Base-by-base conservation (phyloP, 306 rosid genomes). In the Medicago ruthenica region DNA sequence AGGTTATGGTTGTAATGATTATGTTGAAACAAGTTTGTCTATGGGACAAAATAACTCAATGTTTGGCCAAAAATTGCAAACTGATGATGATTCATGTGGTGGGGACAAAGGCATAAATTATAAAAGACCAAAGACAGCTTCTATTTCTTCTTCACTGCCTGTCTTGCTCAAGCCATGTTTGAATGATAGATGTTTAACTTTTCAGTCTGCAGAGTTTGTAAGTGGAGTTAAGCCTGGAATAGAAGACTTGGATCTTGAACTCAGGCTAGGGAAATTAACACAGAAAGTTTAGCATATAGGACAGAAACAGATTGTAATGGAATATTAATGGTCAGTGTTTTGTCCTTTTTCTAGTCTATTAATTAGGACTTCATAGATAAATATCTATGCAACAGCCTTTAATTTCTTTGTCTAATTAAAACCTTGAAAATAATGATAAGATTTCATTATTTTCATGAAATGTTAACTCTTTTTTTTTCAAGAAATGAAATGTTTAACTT, bases 231-330 rank as follows among this genome's bases (percentile, higher is more conserved):
- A 54, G 69, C 80, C 80, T 48, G 80, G 75, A 74, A 76, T 71
- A 80, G 94, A 87, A 76, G 93, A 87, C 76, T 82, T 92, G 83
- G 98, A 92, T 86, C 98, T 92, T 81, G 98, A 92, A 87, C 98
- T 92, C 83, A 85, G 94, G 88, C 89, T 92, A 34, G 98, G 98
- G 59, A 83, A 82, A 58, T 22, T 58, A 47, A 80, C 85, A 45
- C 85, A 85, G 74, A 78, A 86, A 81, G 79, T 85, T 76, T 81
- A 53, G 71, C 64, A 73, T 48, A 45, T 34, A 47, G 75, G 58
- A 71, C 51, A 67, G 36, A 57, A 40, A 81, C 15, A 69, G 64
- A 31, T n/a, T 68, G 79, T 20, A 66, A 42, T 64, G 70, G 70
- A 37, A 61, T 67, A 67, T 40, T 63, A 58, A 22, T 27, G 57